Percentiles rank a stretch among this genome's conserved stretches.
Evolutionary conservation across 768 basidiomycete genomes (phyloP).

Genomic region (Kwoniella pini): DNA sequence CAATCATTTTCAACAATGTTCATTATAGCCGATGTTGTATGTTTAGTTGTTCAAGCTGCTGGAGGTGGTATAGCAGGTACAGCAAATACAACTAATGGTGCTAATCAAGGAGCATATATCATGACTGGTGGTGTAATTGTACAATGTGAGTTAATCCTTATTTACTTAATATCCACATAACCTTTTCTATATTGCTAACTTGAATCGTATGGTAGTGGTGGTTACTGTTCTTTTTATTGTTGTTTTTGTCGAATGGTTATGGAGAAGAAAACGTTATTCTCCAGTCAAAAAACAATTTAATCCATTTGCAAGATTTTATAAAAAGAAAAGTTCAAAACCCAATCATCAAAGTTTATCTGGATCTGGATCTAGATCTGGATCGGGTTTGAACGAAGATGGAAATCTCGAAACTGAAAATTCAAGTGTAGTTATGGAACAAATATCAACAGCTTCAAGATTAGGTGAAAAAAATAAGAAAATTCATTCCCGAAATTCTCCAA

Average conservation of each 20-base stretch:
- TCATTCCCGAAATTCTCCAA: background rate
- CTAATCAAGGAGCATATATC: slow-evolving; percentile 59
- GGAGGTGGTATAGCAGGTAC: slow-evolving; percentile 64
- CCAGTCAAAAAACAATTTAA: background rate
- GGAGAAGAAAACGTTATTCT: slow-evolving; percentile 51
- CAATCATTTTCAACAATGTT: slow-evolving; percentile 48
- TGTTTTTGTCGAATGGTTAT: slow-evolving; percentile 59
- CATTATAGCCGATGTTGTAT: slow-evolving; percentile 60
- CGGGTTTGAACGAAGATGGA: too few relatives aligned
- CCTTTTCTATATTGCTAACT: too few relatives aligned
- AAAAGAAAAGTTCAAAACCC: background rate
- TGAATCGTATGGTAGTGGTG: slow-evolving; percentile 35
- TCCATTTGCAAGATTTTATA: background rate
- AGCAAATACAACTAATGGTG: slow-evolving; percentile 39
- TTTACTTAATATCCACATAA: too few relatives aligned
- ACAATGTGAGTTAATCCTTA: slow-evolving; percentile 57
- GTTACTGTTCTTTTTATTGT: slow-evolving; percentile 58
- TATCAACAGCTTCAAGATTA: background rate
- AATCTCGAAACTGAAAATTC: background rate
- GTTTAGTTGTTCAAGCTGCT: slow-evolving; percentile 65
- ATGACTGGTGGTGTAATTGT: slow-evolving; percentile 65
- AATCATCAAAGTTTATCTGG: too few relatives aligned
- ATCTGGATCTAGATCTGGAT: too few relatives aligned
- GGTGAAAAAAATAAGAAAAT: too few relatives aligned
- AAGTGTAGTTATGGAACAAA: background rate